Base-by-base conservation (phyloP, 441 rosid genomes). In the Breynia disticha region DNA sequence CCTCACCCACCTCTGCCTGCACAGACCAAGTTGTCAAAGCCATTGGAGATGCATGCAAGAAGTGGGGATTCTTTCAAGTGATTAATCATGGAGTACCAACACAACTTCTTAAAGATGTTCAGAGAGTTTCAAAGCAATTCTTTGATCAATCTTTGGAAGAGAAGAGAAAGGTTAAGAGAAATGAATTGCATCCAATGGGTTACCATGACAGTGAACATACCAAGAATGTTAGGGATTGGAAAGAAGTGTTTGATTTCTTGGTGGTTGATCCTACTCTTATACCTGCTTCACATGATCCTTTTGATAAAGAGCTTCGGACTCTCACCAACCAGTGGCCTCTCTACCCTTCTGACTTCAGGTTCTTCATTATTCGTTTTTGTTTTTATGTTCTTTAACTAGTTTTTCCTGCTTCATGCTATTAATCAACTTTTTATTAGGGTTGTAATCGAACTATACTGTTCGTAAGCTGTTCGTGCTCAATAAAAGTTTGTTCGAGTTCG, bases 41-140 rank as follows among this genome's bases (percentile, higher is more conserved):
- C 62, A 79, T 84, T 1, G 79, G 89, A 28, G 73, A 62, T 10
- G 96, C 95, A 16, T 79, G 95, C 67, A 66, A 78, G 49, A 74
- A 75, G 48, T 87, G 87, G 87, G 96, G 96, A 0, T 87, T 87
- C 48, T 87, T 87, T 63, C 96, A 87, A 53, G 94, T 79, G 52
- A 62, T 81, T 39, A 87, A 84, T 74, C 96, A 87, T 38, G 94
- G 94, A 3, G 81, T 86, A 16, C 79, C 88, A 0, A 64, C 12
- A 56, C 60, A 54, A 76, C 75, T 41, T 63, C 68, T 55, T 54
- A 79, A 41, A 69, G 76, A 83, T 73, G 75, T 67, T 59, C 62
- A 38, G 79, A 78, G 74, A 51, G 69, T 19, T 6, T 77, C 84
- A 69, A 78, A 85, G 42, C 77, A 76, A 57, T 87, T 87, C 67